phyloP scores from a whole-genome alignment of 768 basidiomycete genomes.

The Candolleomyces eurysporus region DNA sequence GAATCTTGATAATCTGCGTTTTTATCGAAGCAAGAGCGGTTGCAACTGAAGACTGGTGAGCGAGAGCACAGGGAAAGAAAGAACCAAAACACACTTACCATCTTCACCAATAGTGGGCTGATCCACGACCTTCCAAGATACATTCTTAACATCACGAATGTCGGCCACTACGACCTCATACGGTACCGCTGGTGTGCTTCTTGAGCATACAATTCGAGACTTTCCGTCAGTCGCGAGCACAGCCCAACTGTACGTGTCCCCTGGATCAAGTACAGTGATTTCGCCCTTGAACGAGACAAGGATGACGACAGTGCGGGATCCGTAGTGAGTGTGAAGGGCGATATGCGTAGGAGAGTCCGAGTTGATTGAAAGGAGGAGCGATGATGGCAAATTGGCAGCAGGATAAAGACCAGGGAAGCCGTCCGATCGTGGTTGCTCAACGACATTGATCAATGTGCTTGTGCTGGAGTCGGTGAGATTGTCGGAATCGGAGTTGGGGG shows the following conservation, averaged over 20 bases:
- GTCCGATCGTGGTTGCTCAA: slow-evolving; percentile 33
- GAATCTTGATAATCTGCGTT: slow-evolving; percentile 47
- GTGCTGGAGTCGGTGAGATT: slow-evolving; percentile 6
- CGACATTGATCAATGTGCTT: slow-evolving; percentile 36
- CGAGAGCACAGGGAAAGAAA: too few species aligned
- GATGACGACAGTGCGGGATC: slow-evolving; percentile 51
- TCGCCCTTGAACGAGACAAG: slow-evolving; percentile 33
- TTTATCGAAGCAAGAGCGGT: slow-evolving; percentile 39
- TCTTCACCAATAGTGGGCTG: slow-evolving; percentile 35
- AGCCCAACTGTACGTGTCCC: slow-evolving; percentile 48
- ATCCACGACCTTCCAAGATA: slow-evolving; percentile 42
- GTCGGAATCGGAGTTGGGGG: slow-evolving; percentile 26
- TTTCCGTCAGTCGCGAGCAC: slow-evolving; percentile 48
- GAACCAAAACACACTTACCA: slow-evolving; percentile 30
- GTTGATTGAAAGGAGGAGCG: slow-evolving; percentile 26
- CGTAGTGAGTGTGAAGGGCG: slow-evolving; percentile 51
- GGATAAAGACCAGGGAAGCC: slow-evolving; percentile 68
- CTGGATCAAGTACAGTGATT: slow-evolving; percentile 24
- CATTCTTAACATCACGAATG: slow-evolving; percentile 20
- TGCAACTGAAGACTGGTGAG: slow-evolving; percentile 31
- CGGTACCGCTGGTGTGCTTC: slow-evolving; percentile 47
- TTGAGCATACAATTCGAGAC: slow-evolving; percentile 41
- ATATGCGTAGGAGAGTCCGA: slow-evolving; percentile 21
- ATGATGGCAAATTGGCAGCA: slow-evolving; percentile 41
- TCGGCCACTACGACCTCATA: slow-evolving; percentile 41